phyloP scores from a whole-genome alignment of 805 yeast species.

The Ascoidea rubescens region DNA sequence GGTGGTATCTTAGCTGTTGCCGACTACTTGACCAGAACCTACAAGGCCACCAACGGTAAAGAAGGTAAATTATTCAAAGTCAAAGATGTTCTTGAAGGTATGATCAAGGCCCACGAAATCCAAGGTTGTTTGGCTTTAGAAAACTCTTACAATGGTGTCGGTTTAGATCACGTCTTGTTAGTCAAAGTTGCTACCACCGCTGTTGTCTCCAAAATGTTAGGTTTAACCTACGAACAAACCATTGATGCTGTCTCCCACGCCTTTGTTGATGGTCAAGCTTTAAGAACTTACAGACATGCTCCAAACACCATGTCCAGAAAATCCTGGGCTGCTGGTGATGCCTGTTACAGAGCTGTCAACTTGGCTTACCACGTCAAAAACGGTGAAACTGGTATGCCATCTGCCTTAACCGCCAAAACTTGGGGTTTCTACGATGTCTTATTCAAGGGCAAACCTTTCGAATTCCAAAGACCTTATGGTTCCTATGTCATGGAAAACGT shows the following conservation, averaged over 20 bases:
- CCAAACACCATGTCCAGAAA: conserved; percentile 51
- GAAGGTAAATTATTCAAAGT: conserved; percentile 30
- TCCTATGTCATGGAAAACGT: conserved; percentile 53
- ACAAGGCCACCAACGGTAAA: conserved; percentile 24
- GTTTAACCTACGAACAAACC: conserved; percentile 34
- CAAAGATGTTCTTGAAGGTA: conserved; percentile 35
- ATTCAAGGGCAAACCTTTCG: conserved; percentile 35
- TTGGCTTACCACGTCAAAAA: conserved; percentile 36
- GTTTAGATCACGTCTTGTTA: conserved; percentile 43
- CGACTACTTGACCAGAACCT: conserved; percentile 35
- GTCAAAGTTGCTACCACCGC: conserved; percentile 52
- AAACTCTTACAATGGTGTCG: conserved; percentile 45
- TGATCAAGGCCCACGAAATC: conserved; percentile 53
- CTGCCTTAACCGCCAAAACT: conserved; percentile 39
- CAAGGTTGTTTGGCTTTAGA: conserved; percentile 46
- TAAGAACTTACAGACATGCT: conserved; percentile 50
- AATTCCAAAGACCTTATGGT: conserved; percentile 39
- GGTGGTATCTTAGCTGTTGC: conserved; percentile 48
- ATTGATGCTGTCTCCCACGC: conserved; percentile 44
- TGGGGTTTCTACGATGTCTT: conserved; percentile 58
- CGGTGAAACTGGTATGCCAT: conserved; percentile 38
- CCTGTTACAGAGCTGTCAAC: conserved; percentile 44
- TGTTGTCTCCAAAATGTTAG: conserved; percentile 41
- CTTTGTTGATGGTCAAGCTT: conserved; percentile 44
- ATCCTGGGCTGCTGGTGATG: conserved; percentile 61